phyloP scores from a whole-genome alignment of 225 moss, liverwort and hornwort species.

The Sphagnum tenellum region DNA sequence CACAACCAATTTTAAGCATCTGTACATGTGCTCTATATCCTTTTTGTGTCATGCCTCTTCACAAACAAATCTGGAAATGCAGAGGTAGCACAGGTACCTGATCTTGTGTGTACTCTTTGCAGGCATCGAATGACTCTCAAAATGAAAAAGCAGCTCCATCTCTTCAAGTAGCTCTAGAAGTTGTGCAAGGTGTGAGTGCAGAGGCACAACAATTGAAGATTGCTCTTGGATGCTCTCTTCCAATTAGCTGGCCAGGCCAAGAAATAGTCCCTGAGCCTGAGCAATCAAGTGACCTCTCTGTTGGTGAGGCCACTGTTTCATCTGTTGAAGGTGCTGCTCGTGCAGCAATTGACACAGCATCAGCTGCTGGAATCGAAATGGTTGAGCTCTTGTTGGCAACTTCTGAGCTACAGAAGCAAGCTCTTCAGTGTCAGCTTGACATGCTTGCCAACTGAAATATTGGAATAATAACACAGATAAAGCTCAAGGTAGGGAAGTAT shows the following conservation, averaged over 20 bases:
- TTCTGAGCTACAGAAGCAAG: slow-evolving; percentile 35
- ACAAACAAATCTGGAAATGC: too few species aligned
- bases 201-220: slow-evolving; percentile 66
- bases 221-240: slow-evolving; percentile 65
- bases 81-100: too few species aligned
- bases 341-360: slow-evolving; percentile 45
- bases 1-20: not conserved
- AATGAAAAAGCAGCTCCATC: slow-evolving; percentile 22
- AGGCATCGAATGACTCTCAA: slow-evolving; percentile 50
- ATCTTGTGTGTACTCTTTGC: slow-evolving; percentile 5
- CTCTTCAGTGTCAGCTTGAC: slow-evolving; percentile 29
- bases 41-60: not conserved
- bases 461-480: too few species aligned
- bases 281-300: slow-evolving; percentile 7
- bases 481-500: too few species aligned
- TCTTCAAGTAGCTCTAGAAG: slow-evolving; percentile 42
- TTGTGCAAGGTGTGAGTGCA: slow-evolving; percentile 47
- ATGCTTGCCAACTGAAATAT: slow-evolving; percentile 4
- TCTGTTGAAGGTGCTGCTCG: slow-evolving; percentile 24
- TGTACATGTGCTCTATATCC: slow-evolving; percentile 1
- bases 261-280: slow-evolving; percentile 15
- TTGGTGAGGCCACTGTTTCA: slow-evolving; percentile 13
- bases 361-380: slow-evolving; percentile 65
- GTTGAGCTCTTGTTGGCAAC: slow-evolving; percentile 53
- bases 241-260: slow-evolving; percentile 56